These are phyloP conservation scores for Gynostemma pentaphyllum DNA, from an alignment of 306 rosid species.

Conservation along the genomic window DNA sequence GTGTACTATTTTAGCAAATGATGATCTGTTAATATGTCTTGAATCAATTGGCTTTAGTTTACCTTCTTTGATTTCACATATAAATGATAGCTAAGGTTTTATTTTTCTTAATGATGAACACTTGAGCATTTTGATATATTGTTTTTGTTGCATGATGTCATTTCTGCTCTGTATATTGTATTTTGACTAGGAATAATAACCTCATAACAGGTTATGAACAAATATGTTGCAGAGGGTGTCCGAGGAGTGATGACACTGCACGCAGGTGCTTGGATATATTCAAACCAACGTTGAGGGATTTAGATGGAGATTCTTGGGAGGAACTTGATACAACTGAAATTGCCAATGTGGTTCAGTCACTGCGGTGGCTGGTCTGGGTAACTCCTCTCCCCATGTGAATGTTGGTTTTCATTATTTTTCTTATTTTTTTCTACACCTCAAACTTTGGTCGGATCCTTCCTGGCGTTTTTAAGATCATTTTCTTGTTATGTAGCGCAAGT, in stretches of 20 bases:
- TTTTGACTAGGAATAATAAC: constrained; percentile 41
- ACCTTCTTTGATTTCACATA: no score
- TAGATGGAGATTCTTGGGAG: constrained; percentile 91
- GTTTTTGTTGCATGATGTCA: background rate
- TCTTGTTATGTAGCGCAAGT: no score
- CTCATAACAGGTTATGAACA: constrained; percentile 60
- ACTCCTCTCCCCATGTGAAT: constrained; percentile 3
- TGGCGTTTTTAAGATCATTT: no score
- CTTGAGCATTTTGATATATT: background rate
- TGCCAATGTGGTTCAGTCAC: constrained; percentile 50
- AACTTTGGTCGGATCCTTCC: no score
- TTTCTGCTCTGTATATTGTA: background rate
- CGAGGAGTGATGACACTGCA: constrained; percentile 56
- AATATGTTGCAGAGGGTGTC: constrained; percentile 84
- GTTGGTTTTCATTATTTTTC: background rate
- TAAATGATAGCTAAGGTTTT: background rate
- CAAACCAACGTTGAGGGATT: constrained; percentile 57
- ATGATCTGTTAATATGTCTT: background rate
- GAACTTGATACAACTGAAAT: constrained; percentile 62
- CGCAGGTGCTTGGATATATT: constrained; percentile 73
- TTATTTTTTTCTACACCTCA: background rate
- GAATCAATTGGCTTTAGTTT: background rate
- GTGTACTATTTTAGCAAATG: background rate
- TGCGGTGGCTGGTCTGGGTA: constrained; percentile 94
- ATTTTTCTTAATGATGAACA: background rate